phyloP scores from a whole-genome alignment of 306 rosid species.

The Argentina anserina region DNA sequence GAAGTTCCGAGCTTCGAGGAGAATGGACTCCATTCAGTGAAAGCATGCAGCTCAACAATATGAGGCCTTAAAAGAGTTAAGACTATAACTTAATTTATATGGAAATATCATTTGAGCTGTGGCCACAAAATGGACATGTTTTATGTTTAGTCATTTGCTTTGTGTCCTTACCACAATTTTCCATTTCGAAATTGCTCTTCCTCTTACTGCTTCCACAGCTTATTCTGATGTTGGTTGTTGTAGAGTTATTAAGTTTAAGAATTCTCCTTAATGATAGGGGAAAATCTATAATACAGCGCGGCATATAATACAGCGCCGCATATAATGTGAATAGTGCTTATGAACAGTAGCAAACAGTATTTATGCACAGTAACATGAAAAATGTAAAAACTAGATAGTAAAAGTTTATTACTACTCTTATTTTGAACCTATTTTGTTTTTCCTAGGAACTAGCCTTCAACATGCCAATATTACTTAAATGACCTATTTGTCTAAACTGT shows the following conservation, averaged over 20 bases:
- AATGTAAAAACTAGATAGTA: too few species aligned
- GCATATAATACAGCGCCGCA: too few species aligned
- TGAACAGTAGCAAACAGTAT: too few species aligned
- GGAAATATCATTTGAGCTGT: not conserved
- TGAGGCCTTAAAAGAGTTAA: not conserved
- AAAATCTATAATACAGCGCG: too few species aligned
- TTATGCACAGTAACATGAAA: too few species aligned
- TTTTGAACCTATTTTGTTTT: too few species aligned
- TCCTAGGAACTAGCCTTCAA: too few species aligned
- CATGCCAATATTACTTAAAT: too few species aligned
- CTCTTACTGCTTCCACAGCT: not conserved
- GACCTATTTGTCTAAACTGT: too few species aligned
- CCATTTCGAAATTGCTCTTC: not conserved
- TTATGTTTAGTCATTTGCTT: not conserved
- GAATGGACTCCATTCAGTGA: not conserved
- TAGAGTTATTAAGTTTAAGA: not conserved
- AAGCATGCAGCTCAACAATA: not conserved
- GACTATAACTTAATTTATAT: not conserved
- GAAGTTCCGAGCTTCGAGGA: conserved; percentile 42
- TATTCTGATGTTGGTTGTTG: not conserved
- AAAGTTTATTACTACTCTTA: too few species aligned
- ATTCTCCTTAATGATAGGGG: too few species aligned
- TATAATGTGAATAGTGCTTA: too few species aligned
- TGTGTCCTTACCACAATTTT: not conserved
- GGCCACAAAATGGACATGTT: not conserved